Evolutionary conservation across 108 stramenopile species (phyloP).

Genomic region (Cyclotella choctawhatcheeana): DNA sequence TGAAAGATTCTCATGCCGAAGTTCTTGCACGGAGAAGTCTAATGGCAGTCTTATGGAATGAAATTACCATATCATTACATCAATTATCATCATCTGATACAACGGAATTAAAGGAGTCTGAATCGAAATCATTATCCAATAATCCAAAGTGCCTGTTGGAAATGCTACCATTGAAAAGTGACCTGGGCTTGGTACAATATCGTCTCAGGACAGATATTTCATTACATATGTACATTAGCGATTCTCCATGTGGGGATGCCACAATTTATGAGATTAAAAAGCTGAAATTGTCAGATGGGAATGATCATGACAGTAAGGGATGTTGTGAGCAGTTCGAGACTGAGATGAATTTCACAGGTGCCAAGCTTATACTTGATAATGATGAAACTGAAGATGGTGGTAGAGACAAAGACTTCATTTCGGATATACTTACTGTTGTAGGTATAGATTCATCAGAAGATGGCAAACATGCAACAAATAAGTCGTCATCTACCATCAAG

Average conservation of each 20-base stretch:
- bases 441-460: background rate
- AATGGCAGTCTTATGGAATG: slow-evolving; percentile 71
- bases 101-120: background rate
- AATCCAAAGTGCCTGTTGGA: slow-evolving; percentile 17
- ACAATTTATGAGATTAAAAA: slow-evolving; percentile 77
- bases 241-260: slow-evolving; percentile 95
- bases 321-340: slow-evolving; percentile 24
- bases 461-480: background rate
- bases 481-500: slow-evolving; percentile 3
- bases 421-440: background rate
- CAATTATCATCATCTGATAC: slow-evolving; percentile 3
- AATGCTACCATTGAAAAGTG: background rate
- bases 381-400: slow-evolving; percentile 3
- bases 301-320: slow-evolving; percentile 2
- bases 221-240: slow-evolving; percentile 91
- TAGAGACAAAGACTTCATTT: background rate
- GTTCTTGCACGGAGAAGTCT: slow-evolving; percentile 86
- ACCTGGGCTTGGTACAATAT: slow-evolving; percentile 34
- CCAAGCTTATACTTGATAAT: slow-evolving; percentile 77
- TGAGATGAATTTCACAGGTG: slow-evolving; percentile 81
- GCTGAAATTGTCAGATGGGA: background rate
- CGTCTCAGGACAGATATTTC: slow-evolving; percentile 51
- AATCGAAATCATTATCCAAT: background rate
- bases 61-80: slow-evolving; percentile 51
- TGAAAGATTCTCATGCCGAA: slow-evolving; percentile 94